Evolutionary conservation across 2,329 filamentous ascomycete species (phyloP).

Genomic region (Zymoseptoria ardabiliae): DNA sequence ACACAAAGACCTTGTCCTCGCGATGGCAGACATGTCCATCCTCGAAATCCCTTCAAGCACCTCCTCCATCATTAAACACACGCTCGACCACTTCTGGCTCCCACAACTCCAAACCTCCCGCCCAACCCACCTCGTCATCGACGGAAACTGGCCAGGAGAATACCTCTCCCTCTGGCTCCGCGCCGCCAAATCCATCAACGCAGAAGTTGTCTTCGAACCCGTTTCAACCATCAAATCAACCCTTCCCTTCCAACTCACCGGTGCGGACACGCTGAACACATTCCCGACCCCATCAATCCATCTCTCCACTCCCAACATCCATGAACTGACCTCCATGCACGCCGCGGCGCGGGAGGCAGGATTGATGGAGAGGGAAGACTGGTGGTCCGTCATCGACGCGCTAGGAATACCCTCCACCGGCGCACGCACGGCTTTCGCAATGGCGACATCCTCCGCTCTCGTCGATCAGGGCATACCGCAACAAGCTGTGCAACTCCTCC

Average conservation of each 20-base stretch:
- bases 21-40: conserved; percentile 93
- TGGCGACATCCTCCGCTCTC: conserved; percentile 58
- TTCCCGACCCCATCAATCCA: conserved; percentile 61
- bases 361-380: conserved; percentile 61
- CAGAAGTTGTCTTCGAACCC: conserved; percentile 73
- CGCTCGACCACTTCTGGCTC: conserved; percentile 51
- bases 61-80: conserved; percentile 27
- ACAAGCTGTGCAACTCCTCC: conserved; percentile 74
- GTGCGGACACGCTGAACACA: conserved; percentile 24
- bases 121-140: conserved; percentile 74
- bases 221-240: conserved; percentile 75
- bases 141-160: conserved; percentile 72
- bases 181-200: conserved; percentile 49
- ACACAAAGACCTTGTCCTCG: conserved; percentile 76
- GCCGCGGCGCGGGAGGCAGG: conserved; percentile 56
- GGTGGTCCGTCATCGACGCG: conserved; percentile 74
- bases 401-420: conserved; percentile 65
- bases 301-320: conserved; percentile 72
- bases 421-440: conserved; percentile 63
- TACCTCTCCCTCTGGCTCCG: conserved; percentile 62
- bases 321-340: conserved; percentile 78
- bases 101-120: conserved; percentile 48
- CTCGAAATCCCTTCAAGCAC: conserved; percentile 42
- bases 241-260: conserved; percentile 49
- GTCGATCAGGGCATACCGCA: conserved; percentile 78